These are phyloP conservation scores for Boletus pseudo-olivaceus DNA, from an alignment of 768 basidiomycete species.

Conservation along the genomic window DNA sequence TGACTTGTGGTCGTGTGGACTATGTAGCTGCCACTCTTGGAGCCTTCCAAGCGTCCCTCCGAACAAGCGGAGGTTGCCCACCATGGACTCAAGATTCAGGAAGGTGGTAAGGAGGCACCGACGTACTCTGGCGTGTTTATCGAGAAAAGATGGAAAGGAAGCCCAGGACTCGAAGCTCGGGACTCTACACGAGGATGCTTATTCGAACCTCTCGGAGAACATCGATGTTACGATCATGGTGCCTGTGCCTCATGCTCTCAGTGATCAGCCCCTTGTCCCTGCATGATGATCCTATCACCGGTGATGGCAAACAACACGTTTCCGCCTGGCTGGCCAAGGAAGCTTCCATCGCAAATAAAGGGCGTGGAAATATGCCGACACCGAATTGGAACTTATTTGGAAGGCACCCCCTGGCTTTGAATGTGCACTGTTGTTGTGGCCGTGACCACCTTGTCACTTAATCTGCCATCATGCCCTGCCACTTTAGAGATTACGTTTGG, in stretches of 20 bases:
- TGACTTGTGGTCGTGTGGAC: background rate
- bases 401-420: background rate
- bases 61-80: conserved; percentile 56
- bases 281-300: background rate
- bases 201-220: background rate
- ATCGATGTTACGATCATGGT: background rate
- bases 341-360: too few species aligned
- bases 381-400: background rate
- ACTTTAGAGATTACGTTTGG: background rate
- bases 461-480: background rate
- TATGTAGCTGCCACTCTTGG: conserved; percentile 50
- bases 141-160: too few species aligned
- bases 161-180: too few species aligned
- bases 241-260: background rate
- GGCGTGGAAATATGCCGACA: background rate
- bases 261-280: background rate
- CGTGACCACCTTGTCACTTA: too few species aligned
- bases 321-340: too few species aligned
- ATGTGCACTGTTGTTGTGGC: too few species aligned
- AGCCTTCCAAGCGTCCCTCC: conserved; percentile 41
- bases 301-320: background rate
- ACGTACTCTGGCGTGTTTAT: conserved; percentile 60
- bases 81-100: conserved; percentile 52
- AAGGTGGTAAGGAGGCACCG: conserved; percentile 50
- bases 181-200: background rate